Base-by-base conservation (phyloP, 139 green algal genomes). In the Coelastrella sp. region DNA sequence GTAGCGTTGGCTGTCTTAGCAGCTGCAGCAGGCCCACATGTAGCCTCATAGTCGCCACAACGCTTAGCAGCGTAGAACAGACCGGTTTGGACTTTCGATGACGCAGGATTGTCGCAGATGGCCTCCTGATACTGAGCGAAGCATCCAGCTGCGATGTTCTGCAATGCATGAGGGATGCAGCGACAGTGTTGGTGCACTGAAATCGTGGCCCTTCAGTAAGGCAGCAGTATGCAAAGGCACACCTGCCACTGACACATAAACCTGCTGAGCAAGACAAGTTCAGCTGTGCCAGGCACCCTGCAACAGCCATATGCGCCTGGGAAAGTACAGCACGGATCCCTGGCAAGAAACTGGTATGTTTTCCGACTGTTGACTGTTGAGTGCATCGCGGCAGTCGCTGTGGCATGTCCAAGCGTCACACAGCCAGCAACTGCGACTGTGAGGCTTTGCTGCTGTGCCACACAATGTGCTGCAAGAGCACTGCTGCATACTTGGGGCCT, bases 31-130 rank as follows among this genome's bases (percentile, higher is more conserved):
- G 20, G 16, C 23, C 8, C 74, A 54, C 76, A 83, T 7, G 54
- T 23, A 11, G 76, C 17, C 4, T 61, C 54, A 58, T 32, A 83
- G 54, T 83, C 65, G 76, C 11, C 76, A 17, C 76, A 83, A n/a
- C 76, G 76, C 76, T 65, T 64, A n/a, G 22, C 76, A 66, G 76
- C 76, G 14, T 65, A 32, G 47, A 83, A 83, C 61, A 87, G 81
- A 14, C 81, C 81, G 4, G 66, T 74, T 23, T 64, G 61, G 17
- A 87, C 17, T 16, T 19, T 77, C 6, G 61, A 22, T 16, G 57
- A 23, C 23, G 22, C 47, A 17, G 81, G 81, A 22, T 87, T 61
- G 58, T 60, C 61, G 64, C 81, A 87, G 81, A 87, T 87, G 64
- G 81, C 81, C 23, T 64, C 23, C 13, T 19, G 14, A 61, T 87